phyloP scores from a whole-genome alignment of 345 rosid genomes.

The Mercurialis annua region DNA sequence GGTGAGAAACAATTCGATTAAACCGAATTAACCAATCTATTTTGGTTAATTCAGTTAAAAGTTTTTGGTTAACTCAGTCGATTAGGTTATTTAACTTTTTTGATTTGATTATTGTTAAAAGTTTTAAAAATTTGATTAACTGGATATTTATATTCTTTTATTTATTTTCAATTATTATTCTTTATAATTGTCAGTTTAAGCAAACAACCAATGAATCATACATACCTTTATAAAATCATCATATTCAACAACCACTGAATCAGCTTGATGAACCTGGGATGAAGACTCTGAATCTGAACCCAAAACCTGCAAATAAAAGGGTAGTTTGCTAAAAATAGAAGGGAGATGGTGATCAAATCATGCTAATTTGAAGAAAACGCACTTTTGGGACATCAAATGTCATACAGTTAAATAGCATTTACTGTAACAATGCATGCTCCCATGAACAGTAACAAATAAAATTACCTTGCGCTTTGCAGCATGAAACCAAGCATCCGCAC shows the following conservation, averaged over 20 bases:
- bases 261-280: conserved; percentile 44
- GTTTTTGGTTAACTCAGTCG: no score
- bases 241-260: conserved; percentile 62
- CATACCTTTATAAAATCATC: conserved; percentile 80
- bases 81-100: no score
- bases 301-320: conserved; percentile 40
- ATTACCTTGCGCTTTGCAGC: conserved; percentile 90
- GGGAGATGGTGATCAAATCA: neutral
- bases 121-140: no score
- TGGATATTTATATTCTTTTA: no score
- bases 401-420: neutral
- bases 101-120: no score
- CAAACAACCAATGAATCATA: neutral
- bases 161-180: no score
- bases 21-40: no score
- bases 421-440: neutral
- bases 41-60: no score
- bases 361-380: neutral
- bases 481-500: conserved; percentile 99
- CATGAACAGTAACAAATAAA: neutral
- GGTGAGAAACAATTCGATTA: no score
- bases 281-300: conserved; percentile 39
- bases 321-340: neutral
- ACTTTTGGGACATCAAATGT: neutral
- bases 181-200: no score